Evolutionary conservation across 495 filamentous ascomycete genomes (phyloP).

Genomic region (Haplographium delicatum): DNA sequence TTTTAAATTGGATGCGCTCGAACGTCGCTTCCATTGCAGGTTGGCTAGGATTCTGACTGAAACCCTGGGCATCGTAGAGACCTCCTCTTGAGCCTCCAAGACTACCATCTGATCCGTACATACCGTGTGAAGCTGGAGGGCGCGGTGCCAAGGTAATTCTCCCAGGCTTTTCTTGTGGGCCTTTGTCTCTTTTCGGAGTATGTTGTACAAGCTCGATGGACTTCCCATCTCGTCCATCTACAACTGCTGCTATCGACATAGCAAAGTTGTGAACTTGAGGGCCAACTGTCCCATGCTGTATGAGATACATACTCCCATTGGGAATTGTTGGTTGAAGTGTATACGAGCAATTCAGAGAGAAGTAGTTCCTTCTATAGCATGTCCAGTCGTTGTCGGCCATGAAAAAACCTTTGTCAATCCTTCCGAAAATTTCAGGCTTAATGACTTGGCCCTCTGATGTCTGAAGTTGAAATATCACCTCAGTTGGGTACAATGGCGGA

Average conservation of each 20-base stretch:
- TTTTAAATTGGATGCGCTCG: conserved; percentile 94
- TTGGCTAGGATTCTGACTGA: conserved; percentile 27
- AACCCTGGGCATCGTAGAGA: conserved; percentile 36
- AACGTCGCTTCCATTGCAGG: conserved; percentile 63
- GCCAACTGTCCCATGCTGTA: conserved; percentile 11
- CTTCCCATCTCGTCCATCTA: conserved; percentile 73
- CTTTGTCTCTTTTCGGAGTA: conserved; percentile 92
- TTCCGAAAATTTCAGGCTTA: conserved; percentile 72
- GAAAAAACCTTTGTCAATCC: conserved; percentile 93
- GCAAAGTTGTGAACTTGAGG: conserved; percentile 63
- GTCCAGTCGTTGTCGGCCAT: conserved; percentile 85
- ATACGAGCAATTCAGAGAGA: conserved; percentile 81
- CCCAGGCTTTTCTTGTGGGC: conserved; percentile 72
- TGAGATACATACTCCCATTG: conserved; percentile 13
- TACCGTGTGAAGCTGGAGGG: conserved; percentile 41
- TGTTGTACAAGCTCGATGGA: conserved; percentile 86
- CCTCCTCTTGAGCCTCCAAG: conserved; percentile 2
- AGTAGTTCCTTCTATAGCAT: conserved; percentile 93
- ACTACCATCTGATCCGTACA: conserved; percentile 13
- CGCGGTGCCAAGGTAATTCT: conserved; percentile 65
- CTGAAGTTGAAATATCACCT: conserved; percentile 50
- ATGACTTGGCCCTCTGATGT: conserved; percentile 55
- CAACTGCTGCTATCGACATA: conserved; percentile 83
- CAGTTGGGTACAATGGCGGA: conserved; percentile 57
- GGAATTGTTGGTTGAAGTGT: conserved; percentile 50